Percentiles rank a stretch among this genome's conserved stretches.
Conservation (phyloP, 805 yeast species). For the Yarrowia hollandica region DNA sequence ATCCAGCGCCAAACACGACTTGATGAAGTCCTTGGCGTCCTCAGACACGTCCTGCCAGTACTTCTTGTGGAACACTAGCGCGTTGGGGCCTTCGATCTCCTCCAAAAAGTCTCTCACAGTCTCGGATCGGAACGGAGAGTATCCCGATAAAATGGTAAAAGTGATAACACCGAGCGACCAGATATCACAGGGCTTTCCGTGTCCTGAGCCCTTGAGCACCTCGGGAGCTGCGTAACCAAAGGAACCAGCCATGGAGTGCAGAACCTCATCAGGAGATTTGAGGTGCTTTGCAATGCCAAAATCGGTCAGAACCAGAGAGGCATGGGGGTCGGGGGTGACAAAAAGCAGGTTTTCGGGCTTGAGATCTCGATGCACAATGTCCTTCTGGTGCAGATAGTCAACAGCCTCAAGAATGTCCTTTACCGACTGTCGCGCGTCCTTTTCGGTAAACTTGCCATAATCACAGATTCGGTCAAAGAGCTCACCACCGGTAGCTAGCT, state of each 20-base stretch:
- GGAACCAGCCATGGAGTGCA: constrained; percentile 81
- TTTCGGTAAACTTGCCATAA: constrained; percentile 82
- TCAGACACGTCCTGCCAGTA: constrained; percentile 82
- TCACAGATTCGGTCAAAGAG: constrained; percentile 81
- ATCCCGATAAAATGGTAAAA: constrained; percentile 86
- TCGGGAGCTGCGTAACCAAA: constrained; percentile 98
- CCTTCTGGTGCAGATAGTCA: constrained; percentile 66
- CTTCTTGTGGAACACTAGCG: constrained; percentile 80
- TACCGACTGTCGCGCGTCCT: constrained; percentile 76
- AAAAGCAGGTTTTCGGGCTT: constrained; percentile 92
- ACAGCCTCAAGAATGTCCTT: constrained; percentile 77
- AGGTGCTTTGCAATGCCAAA: constrained; percentile 91
- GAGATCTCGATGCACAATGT: constrained; percentile 90
- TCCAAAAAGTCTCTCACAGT: constrained; percentile 74
- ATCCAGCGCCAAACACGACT: constrained; percentile 65
- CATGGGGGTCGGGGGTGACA: constrained; percentile 56
- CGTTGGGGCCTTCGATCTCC: constrained; percentile 71
- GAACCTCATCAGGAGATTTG: constrained; percentile 56
- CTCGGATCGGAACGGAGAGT: constrained; percentile 88
- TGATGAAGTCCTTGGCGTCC: constrained; percentile 78
- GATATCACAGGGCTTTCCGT: constrained; percentile 92
- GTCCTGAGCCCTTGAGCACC: constrained; percentile 76
- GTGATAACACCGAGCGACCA: constrained; percentile 96
- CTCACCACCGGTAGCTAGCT: constrained; percentile 95
- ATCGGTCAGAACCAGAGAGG: constrained; percentile 85